A percentile compares a stretch with the other conserved stretches of the same genome.
Evolutionary conservation across 2,329 filamentous ascomycete species (phyloP).

Genomic region (Colletotrichum echinochloae): DNA sequence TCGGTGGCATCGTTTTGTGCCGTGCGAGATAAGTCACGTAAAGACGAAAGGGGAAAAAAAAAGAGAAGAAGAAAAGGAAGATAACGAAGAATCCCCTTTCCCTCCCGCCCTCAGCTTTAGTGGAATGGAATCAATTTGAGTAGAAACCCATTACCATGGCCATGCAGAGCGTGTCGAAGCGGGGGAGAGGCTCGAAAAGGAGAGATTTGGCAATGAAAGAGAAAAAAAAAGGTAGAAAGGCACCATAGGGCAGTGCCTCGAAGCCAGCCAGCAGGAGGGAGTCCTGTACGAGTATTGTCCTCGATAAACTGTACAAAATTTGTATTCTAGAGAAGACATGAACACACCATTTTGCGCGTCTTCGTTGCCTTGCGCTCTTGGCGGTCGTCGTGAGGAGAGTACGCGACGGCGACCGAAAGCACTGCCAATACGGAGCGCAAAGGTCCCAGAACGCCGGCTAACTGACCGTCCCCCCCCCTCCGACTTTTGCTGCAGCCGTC

Average conservation of each 20-base stretch:
- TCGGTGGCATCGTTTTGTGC: constrained; percentile 85
- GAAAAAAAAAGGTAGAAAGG: constrained; percentile 9
- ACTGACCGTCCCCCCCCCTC: not conserved
- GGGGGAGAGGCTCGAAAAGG: not conserved
- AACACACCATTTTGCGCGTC: constrained; percentile 32
- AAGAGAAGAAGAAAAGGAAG: not conserved
- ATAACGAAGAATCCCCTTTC: not conserved
- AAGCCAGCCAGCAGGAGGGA: not conserved
- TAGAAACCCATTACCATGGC: not conserved
- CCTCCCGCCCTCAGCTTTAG: not conserved
- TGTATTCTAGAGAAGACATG: constrained; percentile 39
- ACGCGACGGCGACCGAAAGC: not conserved
- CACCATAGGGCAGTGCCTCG: constrained; percentile 4
- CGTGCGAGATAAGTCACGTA: constrained; percentile 64
- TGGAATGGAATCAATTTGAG: not conserved
- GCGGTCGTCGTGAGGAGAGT: not conserved
- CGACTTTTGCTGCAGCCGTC: not conserved
- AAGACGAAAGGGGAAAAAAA: not conserved
- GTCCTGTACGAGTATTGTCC: constrained; percentile 23
- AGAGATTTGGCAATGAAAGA: not conserved
- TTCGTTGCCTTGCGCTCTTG: not conserved
- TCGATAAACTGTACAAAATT: constrained; percentile 34
- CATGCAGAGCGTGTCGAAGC: not conserved
- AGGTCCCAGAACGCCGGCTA: not conserved
- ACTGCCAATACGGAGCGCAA: not conserved